Evolutionary conservation across 768 basidiomycete species (phyloP), one percentile per base, ranked within the genome.

Genomic region (Dentipellis fragilis): DNA sequence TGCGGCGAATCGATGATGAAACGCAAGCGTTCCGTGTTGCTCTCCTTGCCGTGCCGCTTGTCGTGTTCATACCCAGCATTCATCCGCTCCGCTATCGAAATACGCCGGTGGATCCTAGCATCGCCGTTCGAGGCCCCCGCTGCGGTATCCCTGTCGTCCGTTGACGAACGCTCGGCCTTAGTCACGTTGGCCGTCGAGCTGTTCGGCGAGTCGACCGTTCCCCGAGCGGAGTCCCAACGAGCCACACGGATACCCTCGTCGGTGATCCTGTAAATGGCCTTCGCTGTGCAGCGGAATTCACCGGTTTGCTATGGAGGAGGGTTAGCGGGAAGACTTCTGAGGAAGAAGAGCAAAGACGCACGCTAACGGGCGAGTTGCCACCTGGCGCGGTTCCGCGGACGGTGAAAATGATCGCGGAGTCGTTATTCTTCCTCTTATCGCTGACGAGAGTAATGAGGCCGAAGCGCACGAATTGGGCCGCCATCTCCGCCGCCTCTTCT

Each of bases 401-500:
- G 23, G 89, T 93, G 72, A 93, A 93, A 67, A 93, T 92, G 72
- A 93, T 90, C 19, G 90, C 90, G 23, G 90, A 90, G 64, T 93
- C 90, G 59, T 89, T 91, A 65, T 86, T 89, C 73, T 89, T 91
- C 61, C 90, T 79, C 75, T 89, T 93, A 69, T 93, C 90, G 73
- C 87, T 89, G 58, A 95, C 91, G 45, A 98, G 76, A 2, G 74
- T 72, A 69, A 99, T 87, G 59, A 95, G 83, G 40, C 93, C 90
- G 64, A 93, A 96, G 52, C 96, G 85, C 48, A 97, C 93, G 64
- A 98, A 97, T 68, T 98, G 96, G 4, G 94, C 96, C 2, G 91
- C 87, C 83, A 98, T 89, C 75, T 99, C 96, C 10, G 93, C 91
- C 0, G 93, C 94, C 69, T 98, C 96, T 65, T 99, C 96, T 52